phyloP scores from a whole-genome alignment of 768 basidiomycete species.

The Pulveroboletus ravenelii region DNA sequence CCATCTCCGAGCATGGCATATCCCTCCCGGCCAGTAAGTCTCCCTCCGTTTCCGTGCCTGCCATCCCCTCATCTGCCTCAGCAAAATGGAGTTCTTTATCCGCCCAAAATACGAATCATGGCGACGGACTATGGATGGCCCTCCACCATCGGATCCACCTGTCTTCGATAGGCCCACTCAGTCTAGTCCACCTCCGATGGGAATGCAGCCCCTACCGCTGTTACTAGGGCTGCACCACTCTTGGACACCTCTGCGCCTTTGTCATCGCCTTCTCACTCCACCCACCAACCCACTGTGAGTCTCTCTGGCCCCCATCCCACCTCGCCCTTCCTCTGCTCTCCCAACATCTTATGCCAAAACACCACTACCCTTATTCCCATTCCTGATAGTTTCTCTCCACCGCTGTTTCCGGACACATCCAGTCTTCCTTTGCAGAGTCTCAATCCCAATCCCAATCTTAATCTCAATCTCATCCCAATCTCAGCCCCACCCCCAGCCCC shows the following conservation, averaged over 20 bases:
- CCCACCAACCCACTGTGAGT: slow-evolving; percentile 10
- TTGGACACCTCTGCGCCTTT: slow-evolving; percentile 2
- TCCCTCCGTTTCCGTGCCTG: no score
- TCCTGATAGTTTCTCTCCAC: slow-evolving; percentile 27
- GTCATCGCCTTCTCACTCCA: neutral
- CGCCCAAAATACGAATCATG: slow-evolving; percentile 93
- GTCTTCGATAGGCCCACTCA: slow-evolving; percentile 48
- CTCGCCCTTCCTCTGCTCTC: slow-evolving; percentile 26
- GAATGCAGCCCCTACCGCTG: no score
- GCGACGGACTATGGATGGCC: slow-evolving; percentile 89
- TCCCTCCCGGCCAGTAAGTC: slow-evolving; percentile 91
- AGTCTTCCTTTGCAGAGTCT: slow-evolving; percentile 1
- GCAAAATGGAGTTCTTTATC: slow-evolving; percentile 97
- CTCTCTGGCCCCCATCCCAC: slow-evolving; percentile 26
- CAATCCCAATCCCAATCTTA: no score
- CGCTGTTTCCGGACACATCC: slow-evolving; percentile 37
- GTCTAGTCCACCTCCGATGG: no score
- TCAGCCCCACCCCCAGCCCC: no score
- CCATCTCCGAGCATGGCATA: slow-evolving; percentile 87
- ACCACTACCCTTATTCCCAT: slow-evolving; percentile 18
- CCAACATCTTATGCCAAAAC: slow-evolving; percentile 21
- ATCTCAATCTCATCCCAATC: no score
- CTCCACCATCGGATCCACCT: slow-evolving; percentile 77
- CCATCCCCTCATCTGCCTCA: slow-evolving; percentile 26
- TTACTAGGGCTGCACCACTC: neutral